Evolutionary conservation across 164 flowering plant genomes (phyloP), one percentile per base, ranked within the genome.

Genomic region (Akebia trifoliata): DNA sequence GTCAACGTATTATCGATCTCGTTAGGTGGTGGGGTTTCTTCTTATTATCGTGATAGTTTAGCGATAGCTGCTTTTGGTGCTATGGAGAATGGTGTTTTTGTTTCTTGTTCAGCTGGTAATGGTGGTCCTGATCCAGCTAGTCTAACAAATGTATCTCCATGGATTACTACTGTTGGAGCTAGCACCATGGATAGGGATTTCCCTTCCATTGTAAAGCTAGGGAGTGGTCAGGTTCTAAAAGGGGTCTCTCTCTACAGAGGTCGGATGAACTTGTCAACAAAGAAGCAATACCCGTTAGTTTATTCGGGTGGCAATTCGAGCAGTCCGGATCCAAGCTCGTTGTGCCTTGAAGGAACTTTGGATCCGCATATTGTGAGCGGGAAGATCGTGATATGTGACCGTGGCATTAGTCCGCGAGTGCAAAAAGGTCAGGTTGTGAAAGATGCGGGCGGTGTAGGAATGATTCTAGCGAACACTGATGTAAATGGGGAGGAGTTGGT

Each of bases 51-150:
- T 0, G 97, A 87, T 56, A 76, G 83, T 53, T 46, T 87, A 40
- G 64, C 95, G 0, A 52, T 90, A 6, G 97, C 85, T 0, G 62
- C 91, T 15, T 90, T 87, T 51, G 93, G 87, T 9, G 97, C 97
- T 0, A 87, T 85, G 91, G 87, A 90, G 77, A 84, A 52, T 78
- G 93, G 97, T 4, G 85, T 90, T 10, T 86, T 90, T 42, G 84
- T 90, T 1, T 82, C 94, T 0, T 82, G 94, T 64, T 86, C 97
- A 0, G 95, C 97, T 11, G 97, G 97, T n/a, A 87, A 90, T 50
- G 82, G 79, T 7, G 97, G 95, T 15, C 97, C 94, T 0, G 89
- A 80, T 18, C 86, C 91, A 0, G 64, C 64, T 11, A 82, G 82
- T 50, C 75, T 85, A 49, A 78, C 89, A 6, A 87, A 90, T 67